phyloP scores from a whole-genome alignment of 495 filamentous ascomycete species.

The Hyaloscypha finlandica region DNA sequence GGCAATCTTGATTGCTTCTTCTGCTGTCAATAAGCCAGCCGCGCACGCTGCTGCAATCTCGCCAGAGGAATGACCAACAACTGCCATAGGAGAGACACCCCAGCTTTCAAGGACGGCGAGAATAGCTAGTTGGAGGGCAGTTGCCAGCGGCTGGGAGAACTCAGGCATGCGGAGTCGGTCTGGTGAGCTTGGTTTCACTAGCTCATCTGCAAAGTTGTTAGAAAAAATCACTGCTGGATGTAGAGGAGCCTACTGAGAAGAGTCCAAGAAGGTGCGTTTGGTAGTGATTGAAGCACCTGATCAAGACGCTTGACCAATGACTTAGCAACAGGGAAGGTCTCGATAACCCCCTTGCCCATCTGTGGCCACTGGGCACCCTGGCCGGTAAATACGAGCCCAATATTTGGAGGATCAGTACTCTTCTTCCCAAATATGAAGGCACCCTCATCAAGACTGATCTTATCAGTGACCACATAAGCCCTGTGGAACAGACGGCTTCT shows the following conservation, averaged over 20 bases:
- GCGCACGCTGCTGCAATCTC: constrained; percentile 53
- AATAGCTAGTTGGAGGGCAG: constrained; percentile 55
- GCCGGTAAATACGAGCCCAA: constrained; percentile 26
- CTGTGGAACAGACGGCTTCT: constrained; percentile 32
- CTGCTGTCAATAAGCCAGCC: constrained; percentile 50
- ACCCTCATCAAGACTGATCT: not conserved
- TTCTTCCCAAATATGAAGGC: not conserved
- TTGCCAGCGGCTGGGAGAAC: constrained; percentile 55
- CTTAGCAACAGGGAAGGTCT: not conserved
- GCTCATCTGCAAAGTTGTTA: constrained; percentile 34
- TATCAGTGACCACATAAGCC: constrained; percentile 22
- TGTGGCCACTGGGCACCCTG: constrained; percentile 4
- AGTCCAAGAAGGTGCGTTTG: no score
- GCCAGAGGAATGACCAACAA: constrained; percentile 66
- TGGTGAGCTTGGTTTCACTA: constrained; percentile 31
- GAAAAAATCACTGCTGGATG: no score
- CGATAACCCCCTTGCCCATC: not conserved
- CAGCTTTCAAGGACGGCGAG: constrained; percentile 54
- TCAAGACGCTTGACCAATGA: no score
- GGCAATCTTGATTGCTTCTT: constrained; percentile 54
- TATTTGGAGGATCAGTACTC: not conserved
- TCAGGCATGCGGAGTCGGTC: constrained; percentile 43
- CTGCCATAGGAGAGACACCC: constrained; percentile 52
- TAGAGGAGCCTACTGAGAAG: no score
- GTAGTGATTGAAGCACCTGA: no score